A percentile compares a stretch with the other conserved stretches of the same genome.
phyloP scores from a whole-genome alignment of 2,329 filamentous ascomycete genomes.

The Boeremia exigua region DNA sequence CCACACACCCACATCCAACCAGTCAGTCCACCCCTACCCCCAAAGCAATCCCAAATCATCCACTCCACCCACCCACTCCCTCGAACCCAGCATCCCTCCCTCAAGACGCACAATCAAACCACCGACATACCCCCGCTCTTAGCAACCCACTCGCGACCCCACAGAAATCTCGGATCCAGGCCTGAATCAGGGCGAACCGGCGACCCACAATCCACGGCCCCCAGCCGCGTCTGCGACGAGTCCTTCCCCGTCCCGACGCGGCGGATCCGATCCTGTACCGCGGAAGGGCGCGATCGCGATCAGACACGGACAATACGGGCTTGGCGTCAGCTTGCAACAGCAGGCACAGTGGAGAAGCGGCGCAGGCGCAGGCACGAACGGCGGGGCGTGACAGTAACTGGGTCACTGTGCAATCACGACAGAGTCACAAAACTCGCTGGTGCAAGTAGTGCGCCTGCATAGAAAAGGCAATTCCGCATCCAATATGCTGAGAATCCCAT shows the following conservation, averaged over 20 bases:
- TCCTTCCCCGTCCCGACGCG: not conserved
- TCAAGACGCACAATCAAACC: not conserved
- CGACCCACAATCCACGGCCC: not conserved
- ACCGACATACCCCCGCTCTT: not conserved
- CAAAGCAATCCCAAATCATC: not conserved
- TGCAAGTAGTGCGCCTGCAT: too few species aligned
- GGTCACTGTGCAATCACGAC: too few species aligned
- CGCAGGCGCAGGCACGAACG: too few species aligned
- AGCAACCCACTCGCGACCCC: not conserved
- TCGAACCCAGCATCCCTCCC: not conserved
- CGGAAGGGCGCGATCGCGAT: conserved; percentile 5
- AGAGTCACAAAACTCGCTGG: too few species aligned
- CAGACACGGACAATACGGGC: not conserved
- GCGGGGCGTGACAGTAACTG: too few species aligned
- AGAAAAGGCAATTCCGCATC: too few species aligned
- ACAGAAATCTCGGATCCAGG: not conserved
- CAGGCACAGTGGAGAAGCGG: not conserved
- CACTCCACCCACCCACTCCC: not conserved
- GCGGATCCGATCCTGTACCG: conserved; percentile 10
- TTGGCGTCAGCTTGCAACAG: conserved; percentile 1
- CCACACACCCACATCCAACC: too few species aligned
- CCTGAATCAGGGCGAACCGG: too few species aligned
- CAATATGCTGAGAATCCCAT: too few species aligned
- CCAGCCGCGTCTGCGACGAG: not conserved
- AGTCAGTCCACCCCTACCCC: too few species aligned